Evolutionary conservation across 2,329 filamentous ascomycete species (phyloP), one percentile per base, ranked within the genome.

Genomic region (Rutstroemia sp.): DNA sequence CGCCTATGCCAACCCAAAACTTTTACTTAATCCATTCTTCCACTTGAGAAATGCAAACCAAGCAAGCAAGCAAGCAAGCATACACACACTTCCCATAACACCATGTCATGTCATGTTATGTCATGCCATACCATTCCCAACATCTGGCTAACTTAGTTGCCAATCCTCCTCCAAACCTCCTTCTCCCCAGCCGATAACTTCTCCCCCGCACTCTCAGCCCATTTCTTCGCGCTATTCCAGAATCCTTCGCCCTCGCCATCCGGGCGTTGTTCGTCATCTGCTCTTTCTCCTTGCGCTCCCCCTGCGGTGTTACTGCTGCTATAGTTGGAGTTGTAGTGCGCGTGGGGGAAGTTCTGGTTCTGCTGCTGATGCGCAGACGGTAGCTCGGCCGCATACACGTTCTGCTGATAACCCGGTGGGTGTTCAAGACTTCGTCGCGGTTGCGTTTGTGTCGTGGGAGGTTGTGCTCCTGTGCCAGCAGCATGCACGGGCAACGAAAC

Each of bases 91-190:
- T 30, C 27, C 8, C 27, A 30, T 30, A 8, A 30, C 27, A 30
- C 27, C 27, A 30, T 30, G 27, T 30, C 41, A n/a, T 42, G 16
- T 42, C 39, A 42, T 42, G 14, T 42, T 42, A 9, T 42, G 16
- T n/a, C 14, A 9, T 42, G 16, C 6, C 14, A 19, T 44, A 19
- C 19, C 44, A 23, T 12, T 23, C 19, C 5, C 8, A 46, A 16
- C 21, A 46, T 54, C 48, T 44, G 9, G 4, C 23, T 23, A 23
- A 54, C 53, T 58, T 65, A 55, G 55, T 81, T 82, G 70, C 82
- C 84, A 66, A 85, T 81, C 65, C 76, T 78, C 70, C 77, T 78
- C 82, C 82, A 86, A 23, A 86, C 76, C 69, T 84, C 80, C 51
- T 72, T 73, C 72, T 86, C 82, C 14, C 80, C 81, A 14, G 76